phyloP scores from a whole-genome alignment of 768 basidiomycete species.

The Boletus fagicola region DNA sequence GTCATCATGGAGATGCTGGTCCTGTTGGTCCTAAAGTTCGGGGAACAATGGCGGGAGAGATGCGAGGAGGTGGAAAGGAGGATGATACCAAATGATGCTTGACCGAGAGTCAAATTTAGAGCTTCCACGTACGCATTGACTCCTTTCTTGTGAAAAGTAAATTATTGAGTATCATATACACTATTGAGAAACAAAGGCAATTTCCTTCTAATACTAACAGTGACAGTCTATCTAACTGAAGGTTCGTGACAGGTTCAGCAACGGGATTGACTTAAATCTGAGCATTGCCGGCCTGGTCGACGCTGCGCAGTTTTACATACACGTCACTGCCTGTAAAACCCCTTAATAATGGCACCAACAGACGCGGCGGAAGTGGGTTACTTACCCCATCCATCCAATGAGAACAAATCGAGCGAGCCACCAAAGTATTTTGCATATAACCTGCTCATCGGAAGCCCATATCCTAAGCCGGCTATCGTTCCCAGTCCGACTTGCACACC shows the following conservation, averaged over 20 bases:
- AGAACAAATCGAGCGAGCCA: slow-evolving; percentile 77
- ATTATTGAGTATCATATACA: slow-evolving; percentile 2
- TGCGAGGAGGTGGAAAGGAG: slow-evolving; percentile 44
- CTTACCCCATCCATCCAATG: slow-evolving; percentile 82
- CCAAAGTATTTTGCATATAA: slow-evolving; percentile 84
- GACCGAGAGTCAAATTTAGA: background rate
- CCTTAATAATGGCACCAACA: background rate
- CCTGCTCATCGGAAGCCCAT: slow-evolving; percentile 80
- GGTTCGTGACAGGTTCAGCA: background rate
- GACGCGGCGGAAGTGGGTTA: background rate
- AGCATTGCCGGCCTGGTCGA: slow-evolving; percentile 53
- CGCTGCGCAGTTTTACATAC: slow-evolving; percentile 51
- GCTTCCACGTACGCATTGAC: background rate
- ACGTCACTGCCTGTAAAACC: slow-evolving; percentile 45
- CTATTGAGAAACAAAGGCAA: background rate
- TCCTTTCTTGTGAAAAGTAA: background rate
- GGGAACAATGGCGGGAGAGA: slow-evolving; percentile 55
- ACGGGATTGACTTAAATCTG: slow-evolving; percentile 35
- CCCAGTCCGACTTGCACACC: slow-evolving; percentile 79
- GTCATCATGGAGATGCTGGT: slow-evolving; percentile 51
- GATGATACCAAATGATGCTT: slow-evolving; percentile 2
- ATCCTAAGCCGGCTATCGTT: slow-evolving; percentile 88
- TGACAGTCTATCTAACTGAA: background rate
- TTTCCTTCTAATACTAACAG: background rate
- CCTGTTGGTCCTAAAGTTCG: slow-evolving; percentile 57